Conservation (phyloP, 1,284 basidiomycete species). For the Malassezia slooffiae region DNA sequence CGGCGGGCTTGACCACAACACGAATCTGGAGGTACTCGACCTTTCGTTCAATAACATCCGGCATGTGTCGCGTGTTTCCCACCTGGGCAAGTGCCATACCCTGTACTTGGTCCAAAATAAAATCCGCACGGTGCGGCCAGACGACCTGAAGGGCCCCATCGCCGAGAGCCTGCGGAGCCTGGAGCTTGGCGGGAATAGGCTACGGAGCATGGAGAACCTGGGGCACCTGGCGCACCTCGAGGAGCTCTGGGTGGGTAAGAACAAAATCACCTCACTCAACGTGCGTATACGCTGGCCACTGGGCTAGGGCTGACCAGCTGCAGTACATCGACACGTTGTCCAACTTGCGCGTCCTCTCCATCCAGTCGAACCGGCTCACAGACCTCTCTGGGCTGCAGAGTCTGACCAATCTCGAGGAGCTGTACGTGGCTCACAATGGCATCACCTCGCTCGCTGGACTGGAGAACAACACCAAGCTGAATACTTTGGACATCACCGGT, state of each 20-base stretch:
- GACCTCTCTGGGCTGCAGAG: conserved; percentile 62
- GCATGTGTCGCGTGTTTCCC: conserved; percentile 52
- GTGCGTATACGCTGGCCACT: neutral
- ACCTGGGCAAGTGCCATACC: conserved; percentile 55
- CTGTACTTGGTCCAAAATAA: conserved; percentile 95
- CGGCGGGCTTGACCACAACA: conserved; percentile 47
- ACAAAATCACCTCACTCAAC: conserved; percentile 35
- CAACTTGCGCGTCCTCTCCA: conserved; percentile 49
- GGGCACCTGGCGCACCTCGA: conserved; percentile 71
- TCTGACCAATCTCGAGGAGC: conserved; percentile 60
- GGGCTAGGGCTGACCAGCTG: neutral
- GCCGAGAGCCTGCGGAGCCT: conserved; percentile 62
- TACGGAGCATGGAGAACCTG: conserved; percentile 76
- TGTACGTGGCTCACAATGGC: conserved; percentile 92
- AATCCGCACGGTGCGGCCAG: conserved; percentile 60
- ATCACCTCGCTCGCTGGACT: conserved; percentile 73
- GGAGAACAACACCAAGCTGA: conserved; percentile 55
- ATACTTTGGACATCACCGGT: conserved; percentile 74
- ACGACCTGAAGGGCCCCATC: conserved; percentile 56
- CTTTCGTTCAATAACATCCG: conserved; percentile 83
- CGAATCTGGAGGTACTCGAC: conserved; percentile 67
- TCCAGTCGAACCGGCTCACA: conserved; percentile 88
- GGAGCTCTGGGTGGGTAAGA: conserved; percentile 88
- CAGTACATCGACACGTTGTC: conserved; percentile 17
- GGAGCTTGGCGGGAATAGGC: conserved; percentile 82